Evolutionary conservation across 352 stramenopile species (phyloP).

Genomic region (Globisporangium splendens): DNA sequence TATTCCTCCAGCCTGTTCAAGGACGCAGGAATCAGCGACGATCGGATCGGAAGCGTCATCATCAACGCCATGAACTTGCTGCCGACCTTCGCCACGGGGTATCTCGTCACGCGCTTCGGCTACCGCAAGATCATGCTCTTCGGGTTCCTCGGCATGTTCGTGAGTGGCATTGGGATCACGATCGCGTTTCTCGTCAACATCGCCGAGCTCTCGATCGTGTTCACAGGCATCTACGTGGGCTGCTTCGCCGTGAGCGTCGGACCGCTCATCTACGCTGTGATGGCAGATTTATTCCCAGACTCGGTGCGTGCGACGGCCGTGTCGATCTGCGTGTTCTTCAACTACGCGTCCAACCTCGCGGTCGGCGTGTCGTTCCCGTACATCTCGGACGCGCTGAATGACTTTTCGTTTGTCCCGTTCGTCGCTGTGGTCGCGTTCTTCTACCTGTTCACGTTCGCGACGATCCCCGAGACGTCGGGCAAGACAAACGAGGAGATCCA

Average conservation of each 20-base stretch:
- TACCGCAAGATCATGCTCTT: slow-evolving; percentile 48
- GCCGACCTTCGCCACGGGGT: slow-evolving; percentile 36
- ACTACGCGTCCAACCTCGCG: slow-evolving; percentile 53
- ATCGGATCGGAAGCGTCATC: slow-evolving; percentile 48
- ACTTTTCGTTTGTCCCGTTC: slow-evolving; percentile 50
- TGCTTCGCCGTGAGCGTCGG: slow-evolving; percentile 48
- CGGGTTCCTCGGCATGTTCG: slow-evolving; percentile 46
- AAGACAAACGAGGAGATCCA: slow-evolving; percentile 67
- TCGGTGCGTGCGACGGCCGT: slow-evolving; percentile 38
- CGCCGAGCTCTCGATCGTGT: slow-evolving; percentile 44
- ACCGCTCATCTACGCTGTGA: slow-evolving; percentile 48
- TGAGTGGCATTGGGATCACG: slow-evolving; percentile 44
- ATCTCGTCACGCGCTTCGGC: slow-evolving; percentile 32
- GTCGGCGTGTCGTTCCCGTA: slow-evolving; percentile 59
- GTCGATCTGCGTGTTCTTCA: slow-evolving; percentile 45
- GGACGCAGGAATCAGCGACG: slow-evolving; percentile 46
- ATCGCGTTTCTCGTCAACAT: slow-evolving; percentile 3
- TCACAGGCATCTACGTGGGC: slow-evolving; percentile 42
- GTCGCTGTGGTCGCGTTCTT: slow-evolving; percentile 38
- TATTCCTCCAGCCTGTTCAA: slow-evolving; percentile 68
- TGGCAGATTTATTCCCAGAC: slow-evolving; percentile 54
- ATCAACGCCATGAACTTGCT: slow-evolving; percentile 59
- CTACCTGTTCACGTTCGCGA: slow-evolving; percentile 38
- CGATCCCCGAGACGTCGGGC: slow-evolving; percentile 53
- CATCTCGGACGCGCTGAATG: slow-evolving; percentile 34